phyloP scores from a whole-genome alignment of 768 basidiomycete species.

The Tylopilus sp. region DNA sequence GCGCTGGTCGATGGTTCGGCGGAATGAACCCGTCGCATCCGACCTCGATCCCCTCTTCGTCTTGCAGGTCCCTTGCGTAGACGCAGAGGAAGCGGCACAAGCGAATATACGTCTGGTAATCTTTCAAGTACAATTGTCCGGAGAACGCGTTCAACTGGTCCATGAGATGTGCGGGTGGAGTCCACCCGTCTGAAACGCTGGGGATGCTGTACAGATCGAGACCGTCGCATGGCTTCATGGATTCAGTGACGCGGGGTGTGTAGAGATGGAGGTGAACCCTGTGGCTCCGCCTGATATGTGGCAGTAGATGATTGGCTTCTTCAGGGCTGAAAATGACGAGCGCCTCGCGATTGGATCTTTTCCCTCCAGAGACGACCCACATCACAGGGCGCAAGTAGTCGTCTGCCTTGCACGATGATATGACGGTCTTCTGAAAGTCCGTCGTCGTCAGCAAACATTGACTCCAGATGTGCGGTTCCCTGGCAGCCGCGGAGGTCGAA shows the following conservation, averaged over 20 bases:
- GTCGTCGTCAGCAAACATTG: constrained; percentile 6
- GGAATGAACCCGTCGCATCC: constrained; percentile 23
- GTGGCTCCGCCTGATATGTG: constrained; percentile 31
- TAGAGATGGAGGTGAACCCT: constrained; percentile 37
- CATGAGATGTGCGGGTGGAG: background rate
- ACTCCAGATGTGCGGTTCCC: constrained; percentile 24
- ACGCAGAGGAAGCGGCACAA: constrained; percentile 3
- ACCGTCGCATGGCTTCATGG: constrained; percentile 38
- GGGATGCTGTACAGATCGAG: constrained; percentile 19
- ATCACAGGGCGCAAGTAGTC: constrained; percentile 8
- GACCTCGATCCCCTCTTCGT: constrained; percentile 4
- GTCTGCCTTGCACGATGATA: background rate
- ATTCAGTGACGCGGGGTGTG: constrained; percentile 34
- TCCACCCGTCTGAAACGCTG: background rate
- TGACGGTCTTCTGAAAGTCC: constrained; percentile 16
- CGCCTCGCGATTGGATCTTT: background rate
- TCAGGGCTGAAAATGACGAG: constrained; percentile 25
- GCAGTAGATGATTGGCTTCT: constrained; percentile 37
- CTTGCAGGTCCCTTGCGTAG: constrained; percentile 8
- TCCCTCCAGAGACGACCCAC: constrained; percentile 1
- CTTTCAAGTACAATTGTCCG: constrained; percentile 1
- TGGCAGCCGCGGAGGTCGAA: background rate
- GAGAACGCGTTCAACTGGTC: constrained; percentile 11
- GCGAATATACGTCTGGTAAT: constrained; percentile 1
- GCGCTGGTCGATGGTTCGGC: constrained; percentile 13